phyloP scores from a whole-genome alignment of 1,284 basidiomycete species.

The Clitocybe nebularis region DNA sequence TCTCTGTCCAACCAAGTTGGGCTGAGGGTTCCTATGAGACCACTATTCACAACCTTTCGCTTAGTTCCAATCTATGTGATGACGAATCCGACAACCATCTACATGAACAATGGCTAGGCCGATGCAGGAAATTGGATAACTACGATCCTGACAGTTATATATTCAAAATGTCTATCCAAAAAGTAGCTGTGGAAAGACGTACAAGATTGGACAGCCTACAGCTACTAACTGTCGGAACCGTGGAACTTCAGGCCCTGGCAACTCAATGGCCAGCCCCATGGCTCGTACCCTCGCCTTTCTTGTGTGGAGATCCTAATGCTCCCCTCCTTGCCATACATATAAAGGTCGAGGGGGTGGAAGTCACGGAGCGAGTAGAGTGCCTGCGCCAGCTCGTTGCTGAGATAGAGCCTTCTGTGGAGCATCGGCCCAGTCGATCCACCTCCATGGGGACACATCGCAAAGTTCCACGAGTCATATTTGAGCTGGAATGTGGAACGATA shows the following conservation, averaged over 20 bases:
- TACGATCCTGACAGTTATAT: slow-evolving; percentile 46
- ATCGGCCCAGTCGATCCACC: neutral
- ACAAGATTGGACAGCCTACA: slow-evolving; percentile 33
- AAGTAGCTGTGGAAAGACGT: slow-evolving; percentile 35
- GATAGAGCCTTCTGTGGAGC: slow-evolving; percentile 3
- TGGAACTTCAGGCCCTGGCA: slow-evolving; percentile 41
- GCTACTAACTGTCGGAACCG: slow-evolving; percentile 40
- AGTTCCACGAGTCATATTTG: slow-evolving; percentile 51
- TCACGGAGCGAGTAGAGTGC: slow-evolving; percentile 50
- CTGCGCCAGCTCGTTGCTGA: slow-evolving; percentile 37
- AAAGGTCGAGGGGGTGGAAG: slow-evolving; percentile 41
- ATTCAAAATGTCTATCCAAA: slow-evolving; percentile 34
- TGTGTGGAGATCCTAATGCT: slow-evolving; percentile 56
- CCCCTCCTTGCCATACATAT: slow-evolving; percentile 51
- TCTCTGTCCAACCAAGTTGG: slow-evolving; percentile 27
- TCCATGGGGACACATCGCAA: slow-evolving; percentile 20
- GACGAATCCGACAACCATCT: slow-evolving; percentile 38
- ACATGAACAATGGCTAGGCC: slow-evolving; percentile 54
- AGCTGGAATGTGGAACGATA: slow-evolving; percentile 45
- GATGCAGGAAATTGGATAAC: slow-evolving; percentile 25
- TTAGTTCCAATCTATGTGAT: slow-evolving; percentile 37
- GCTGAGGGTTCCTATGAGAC: slow-evolving; percentile 34
- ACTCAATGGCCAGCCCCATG: slow-evolving; percentile 60
- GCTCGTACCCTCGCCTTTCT: slow-evolving; percentile 44
- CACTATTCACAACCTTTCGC: slow-evolving; percentile 34